These are phyloP conservation scores for Globisporangium splendens DNA, from an alignment of 352 stramenopile species.

Conservation along the genomic window DNA sequence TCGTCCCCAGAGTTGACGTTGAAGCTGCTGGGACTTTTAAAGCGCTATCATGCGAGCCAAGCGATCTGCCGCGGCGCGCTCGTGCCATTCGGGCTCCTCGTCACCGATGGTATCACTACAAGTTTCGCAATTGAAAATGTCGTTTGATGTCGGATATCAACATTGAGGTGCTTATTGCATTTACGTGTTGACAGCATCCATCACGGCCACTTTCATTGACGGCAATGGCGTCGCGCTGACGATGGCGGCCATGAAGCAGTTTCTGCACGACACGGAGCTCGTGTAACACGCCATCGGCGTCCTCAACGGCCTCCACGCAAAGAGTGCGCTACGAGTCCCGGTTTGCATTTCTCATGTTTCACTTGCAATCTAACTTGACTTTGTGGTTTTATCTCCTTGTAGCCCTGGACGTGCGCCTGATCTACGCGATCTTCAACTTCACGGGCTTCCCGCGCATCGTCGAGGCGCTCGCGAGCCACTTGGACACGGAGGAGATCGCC, in stretches of 20 bases:
- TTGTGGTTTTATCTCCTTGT: background rate
- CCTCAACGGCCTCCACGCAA: slow-evolving; percentile 58
- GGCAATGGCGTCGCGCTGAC: slow-evolving; percentile 56
- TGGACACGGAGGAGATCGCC: slow-evolving; percentile 71
- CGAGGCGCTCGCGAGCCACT: slow-evolving; percentile 57
- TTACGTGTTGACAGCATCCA: slow-evolving; percentile 24
- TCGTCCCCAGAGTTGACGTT: slow-evolving; percentile 39
- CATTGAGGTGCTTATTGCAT: background rate
- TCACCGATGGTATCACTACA: slow-evolving; percentile 62
- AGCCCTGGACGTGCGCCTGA: slow-evolving; percentile 46
- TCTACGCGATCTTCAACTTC: slow-evolving; percentile 44
- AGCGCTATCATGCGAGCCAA: slow-evolving; percentile 47
- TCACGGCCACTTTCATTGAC: slow-evolving; percentile 60
- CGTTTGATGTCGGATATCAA: background rate
- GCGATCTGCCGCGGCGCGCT: slow-evolving; percentile 47
- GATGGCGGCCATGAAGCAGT: slow-evolving; percentile 45
- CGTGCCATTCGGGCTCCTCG: slow-evolving; percentile 58
- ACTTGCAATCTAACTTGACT: background rate
- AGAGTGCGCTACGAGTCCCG: slow-evolving; percentile 24
- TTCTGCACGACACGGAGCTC: slow-evolving; percentile 56
- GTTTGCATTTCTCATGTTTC: background rate
- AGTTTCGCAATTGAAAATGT: background rate
- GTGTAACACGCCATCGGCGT: slow-evolving; percentile 71
- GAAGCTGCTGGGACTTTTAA: slow-evolving; percentile 55
- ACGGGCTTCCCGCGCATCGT: slow-evolving; percentile 57